Conservation (phyloP, 805 yeast species). For the Zygosaccharomyces lentus region DNA sequence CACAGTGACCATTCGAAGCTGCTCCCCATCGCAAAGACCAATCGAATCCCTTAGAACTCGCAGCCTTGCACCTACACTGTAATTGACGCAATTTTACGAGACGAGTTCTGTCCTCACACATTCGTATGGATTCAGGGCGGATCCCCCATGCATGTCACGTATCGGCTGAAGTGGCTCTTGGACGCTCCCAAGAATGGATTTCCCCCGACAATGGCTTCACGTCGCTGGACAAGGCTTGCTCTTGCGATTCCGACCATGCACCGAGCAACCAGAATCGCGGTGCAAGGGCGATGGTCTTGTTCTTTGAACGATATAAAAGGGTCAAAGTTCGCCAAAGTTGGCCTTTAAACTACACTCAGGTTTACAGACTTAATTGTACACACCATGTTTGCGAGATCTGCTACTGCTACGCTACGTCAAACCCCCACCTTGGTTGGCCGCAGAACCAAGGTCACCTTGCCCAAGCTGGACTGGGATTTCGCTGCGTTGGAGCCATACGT, state of each 20-base stretch:
- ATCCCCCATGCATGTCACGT: no score
- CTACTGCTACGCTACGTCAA: constrained; percentile 10
- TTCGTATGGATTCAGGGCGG: no score
- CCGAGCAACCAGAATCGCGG: constrained; percentile 5
- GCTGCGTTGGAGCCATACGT: constrained; percentile 83
- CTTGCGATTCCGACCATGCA: constrained; percentile 3
- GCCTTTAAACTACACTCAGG: no score
- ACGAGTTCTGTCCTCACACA: no score
- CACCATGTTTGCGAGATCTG: constrained; percentile 15
- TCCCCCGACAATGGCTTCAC: no score
- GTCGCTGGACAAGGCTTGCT: constrained; percentile 7
- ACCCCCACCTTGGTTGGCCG: constrained; percentile 11
- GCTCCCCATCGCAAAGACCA: not conserved
- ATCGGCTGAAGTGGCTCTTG: not conserved
- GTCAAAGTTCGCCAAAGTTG: not conserved
- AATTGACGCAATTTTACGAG: constrained; percentile 3
- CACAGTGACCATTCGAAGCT: no score
- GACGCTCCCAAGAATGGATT: not conserved
- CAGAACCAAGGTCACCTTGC: constrained; percentile 69
- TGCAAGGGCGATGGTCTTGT: constrained; percentile 1
- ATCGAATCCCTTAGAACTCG: not conserved
- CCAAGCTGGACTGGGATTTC: constrained; percentile 79
- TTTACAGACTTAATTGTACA: not conserved
- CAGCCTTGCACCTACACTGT: not conserved
- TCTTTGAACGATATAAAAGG: constrained; percentile 6